Evolutionary conservation across 768 basidiomycete species (phyloP).

Genomic region (Leccinum subtestaceum): DNA sequence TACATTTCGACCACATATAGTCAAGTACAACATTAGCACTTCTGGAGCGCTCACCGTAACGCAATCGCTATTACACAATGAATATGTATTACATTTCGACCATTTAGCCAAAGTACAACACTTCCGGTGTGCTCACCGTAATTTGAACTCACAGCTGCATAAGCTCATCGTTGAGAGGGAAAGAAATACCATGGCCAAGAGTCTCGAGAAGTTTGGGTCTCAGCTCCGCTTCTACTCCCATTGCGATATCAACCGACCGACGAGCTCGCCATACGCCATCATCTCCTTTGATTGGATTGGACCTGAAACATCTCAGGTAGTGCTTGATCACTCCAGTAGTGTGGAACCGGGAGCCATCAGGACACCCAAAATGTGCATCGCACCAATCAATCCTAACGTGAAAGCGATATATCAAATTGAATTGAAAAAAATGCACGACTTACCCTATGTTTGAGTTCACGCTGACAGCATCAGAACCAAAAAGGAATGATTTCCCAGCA

Average conservation of each 20-base stretch:
- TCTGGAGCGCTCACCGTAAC: no score
- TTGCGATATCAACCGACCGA: slow-evolving; percentile 21
- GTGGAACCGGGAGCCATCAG: slow-evolving; percentile 17
- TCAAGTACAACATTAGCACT: no score
- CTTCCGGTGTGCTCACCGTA: neutral
- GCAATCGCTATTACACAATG: no score
- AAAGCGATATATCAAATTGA: neutral
- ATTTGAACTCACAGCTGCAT: neutral
- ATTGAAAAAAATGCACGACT: neutral
- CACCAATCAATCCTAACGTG: slow-evolving; percentile 21
- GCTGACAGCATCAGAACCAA: slow-evolving; percentile 7
- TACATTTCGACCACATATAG: no score
- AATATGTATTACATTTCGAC: no score
- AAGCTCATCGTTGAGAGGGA: slow-evolving; percentile 1
- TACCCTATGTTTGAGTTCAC: slow-evolving; percentile 27
- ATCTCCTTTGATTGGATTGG: slow-evolving; percentile 22
- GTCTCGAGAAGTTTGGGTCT: slow-evolving; percentile 20
- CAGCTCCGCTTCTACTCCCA: slow-evolving; percentile 20
- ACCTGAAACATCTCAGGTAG: slow-evolving; percentile 25
- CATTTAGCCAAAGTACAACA: neutral
- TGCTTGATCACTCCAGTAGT: slow-evolving; percentile 15
- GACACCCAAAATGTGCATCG: slow-evolving; percentile 21
- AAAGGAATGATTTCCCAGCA: slow-evolving; percentile 14
- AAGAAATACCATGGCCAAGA: slow-evolving; percentile 11
- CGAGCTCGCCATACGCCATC: slow-evolving; percentile 18